Evolutionary conservation across 345 rosid species (phyloP).

Genomic region (Gossypium ekmanianum): DNA sequence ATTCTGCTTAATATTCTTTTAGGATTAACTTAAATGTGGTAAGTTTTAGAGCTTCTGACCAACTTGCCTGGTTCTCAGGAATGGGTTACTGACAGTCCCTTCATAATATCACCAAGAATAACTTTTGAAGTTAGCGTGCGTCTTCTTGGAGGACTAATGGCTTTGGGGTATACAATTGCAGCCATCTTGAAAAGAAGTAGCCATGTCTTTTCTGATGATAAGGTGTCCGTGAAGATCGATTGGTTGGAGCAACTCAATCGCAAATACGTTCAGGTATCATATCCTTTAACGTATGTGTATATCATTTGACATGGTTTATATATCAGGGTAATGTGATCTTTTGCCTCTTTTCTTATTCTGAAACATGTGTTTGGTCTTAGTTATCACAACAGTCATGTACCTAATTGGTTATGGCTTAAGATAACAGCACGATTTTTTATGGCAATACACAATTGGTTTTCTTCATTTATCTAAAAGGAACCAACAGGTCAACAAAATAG

Average conservation of each 20-base stretch:
- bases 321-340: neutral
- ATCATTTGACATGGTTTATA: neutral
- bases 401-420: neutral
- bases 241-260: conserved; percentile 97
- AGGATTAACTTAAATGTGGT: neutral
- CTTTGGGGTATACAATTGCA: conserved; percentile 94
- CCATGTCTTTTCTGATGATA: conserved; percentile 70
- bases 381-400: neutral
- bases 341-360: neutral
- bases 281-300: neutral
- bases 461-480: neutral
- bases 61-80: conserved; percentile 54
- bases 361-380: neutral
- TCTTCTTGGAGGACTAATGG: conserved; percentile 96
- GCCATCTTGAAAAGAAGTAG: conserved; percentile 89
- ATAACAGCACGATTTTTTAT: neutral
- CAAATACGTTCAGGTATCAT: conserved; percentile 76
- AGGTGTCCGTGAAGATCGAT: conserved; percentile 79
- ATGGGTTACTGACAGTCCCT: conserved; percentile 97
- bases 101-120: conserved; percentile 96
- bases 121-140: conserved; percentile 96
- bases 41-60: conserved; percentile 18
- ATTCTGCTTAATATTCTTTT: conserved; percentile 3
- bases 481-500: neutral
- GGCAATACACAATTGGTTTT: neutral